Evolutionary conservation across 345 rosid genomes (phyloP), one percentile per base, ranked within the genome.

Genomic region (Punica granatum): DNA sequence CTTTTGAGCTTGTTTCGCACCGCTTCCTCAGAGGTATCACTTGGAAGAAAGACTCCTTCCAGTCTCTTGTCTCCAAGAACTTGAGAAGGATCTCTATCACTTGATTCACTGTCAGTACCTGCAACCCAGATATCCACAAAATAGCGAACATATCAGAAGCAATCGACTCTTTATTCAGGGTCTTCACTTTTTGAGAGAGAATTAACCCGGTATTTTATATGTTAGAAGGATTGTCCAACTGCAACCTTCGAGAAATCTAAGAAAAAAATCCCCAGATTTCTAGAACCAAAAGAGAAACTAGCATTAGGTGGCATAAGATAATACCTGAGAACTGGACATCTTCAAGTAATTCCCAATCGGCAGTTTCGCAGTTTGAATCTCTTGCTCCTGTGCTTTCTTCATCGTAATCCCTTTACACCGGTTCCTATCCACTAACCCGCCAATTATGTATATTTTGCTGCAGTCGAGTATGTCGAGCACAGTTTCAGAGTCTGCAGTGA

Each of bases 91-190:
- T 91, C 89, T 94, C 98, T 46, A 88, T 60, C 67, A 93, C 98
- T 80, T 93, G 98, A 78, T 93, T 93, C 70, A 93, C 96, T 32
- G 98, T 91, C 32, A 94, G 97, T 35, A 94, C 93, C 98, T 94
- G 83, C 0, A 32, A 56, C 34, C 34, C 72, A 74, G 5, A 59
- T 61, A 11, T 13, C 65, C 25, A 60, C 37, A 54, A 34, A 67
- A 63, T 2, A 32, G 1, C 16, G 23, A 28, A 23, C 59, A 54
- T 37, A 6, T 19, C 60, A 66, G 31, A 23, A 19, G 21, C 9
- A 33, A 35, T 39, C 26, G 15, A 56, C 33, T n/a, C n/a, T n/a
- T n/a, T 11, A 30, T 21, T 18, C 18, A 23, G 18, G 23, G 41
- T n/a, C 16, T 59, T 12, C 51, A 44, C n/a, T n/a, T 44, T 44